Base-by-base conservation (phyloP, 1,284 basidiomycete species). In the Sutorius eximius region DNA sequence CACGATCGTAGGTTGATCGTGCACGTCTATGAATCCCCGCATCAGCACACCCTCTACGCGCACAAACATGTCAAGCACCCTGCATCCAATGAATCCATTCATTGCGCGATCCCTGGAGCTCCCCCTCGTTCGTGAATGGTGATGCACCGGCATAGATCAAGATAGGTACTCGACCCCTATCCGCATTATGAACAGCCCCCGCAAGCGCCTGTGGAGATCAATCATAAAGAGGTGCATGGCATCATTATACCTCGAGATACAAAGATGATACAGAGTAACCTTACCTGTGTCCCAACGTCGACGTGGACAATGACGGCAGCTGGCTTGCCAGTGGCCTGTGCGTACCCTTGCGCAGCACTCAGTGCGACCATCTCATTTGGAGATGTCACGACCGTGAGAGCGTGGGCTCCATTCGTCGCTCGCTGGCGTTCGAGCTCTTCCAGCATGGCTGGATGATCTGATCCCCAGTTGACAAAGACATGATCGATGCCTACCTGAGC, bases 281-380 rank as follows among this genome's bases (percentile, higher is more conserved):
- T 51, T 41, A 81, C 85, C 77, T 87, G 85, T 0, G 86, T 88
- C 1, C 86, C 86, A 36, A 87, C 85, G 62, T 88, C 86, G 37
- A 87, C 86, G 63, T 88, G 86, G 0, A 89, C 82, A 41, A 89
- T 83, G 0, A 89, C 85, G 1, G 82, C 83, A 0, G 87, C 86
- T 0, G 85, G 85, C 52, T 75, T 83, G 0, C 84, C 83, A 3
- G 80, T 81, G 1, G 81, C 81, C 60, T 87, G 84, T 0, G 82
- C 82, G 60, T 83, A 89, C 3, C 83, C 87, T 51, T 89, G 87
- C 1, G 87, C 87, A 16, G 83, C 82, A 56, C 80, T 86, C 45
- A 89, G 65, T 2, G 85, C 87, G 7, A 88, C 87, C 84, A 87
- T 87, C 66, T 89, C 87, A 57, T 87, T 87, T 0, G 87, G 86